Percentiles rank a stretch among this genome's conserved stretches.
These are phyloP conservation scores for Phytophthora sansomeana DNA, from an alignment of 352 stramenopile genomes.

Conservation along the genomic window DNA sequence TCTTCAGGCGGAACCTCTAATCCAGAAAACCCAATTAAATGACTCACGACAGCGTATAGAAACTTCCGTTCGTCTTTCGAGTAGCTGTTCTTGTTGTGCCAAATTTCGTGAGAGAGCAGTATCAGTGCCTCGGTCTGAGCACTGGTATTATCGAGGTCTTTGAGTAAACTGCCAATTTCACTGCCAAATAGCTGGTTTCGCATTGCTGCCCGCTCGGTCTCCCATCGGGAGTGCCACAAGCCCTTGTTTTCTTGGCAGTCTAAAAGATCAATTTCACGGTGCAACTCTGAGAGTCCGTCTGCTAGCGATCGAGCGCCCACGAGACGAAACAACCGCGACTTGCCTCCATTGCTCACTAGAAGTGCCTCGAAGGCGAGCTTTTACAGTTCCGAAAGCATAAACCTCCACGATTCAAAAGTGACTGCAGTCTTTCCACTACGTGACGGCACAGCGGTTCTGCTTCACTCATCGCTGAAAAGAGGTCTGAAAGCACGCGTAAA, in stretches of 20 bases:
- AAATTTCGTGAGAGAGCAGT: slow-evolving; percentile 4
- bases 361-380: background rate
- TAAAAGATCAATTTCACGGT: slow-evolving; percentile 3
- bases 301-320: background rate
- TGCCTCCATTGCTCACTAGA: slow-evolving; percentile 2
- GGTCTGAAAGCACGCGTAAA: background rate
- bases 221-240: slow-evolving; percentile 1
- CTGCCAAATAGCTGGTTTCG: slow-evolving; percentile 4
- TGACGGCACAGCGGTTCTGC: slow-evolving; percentile 4
- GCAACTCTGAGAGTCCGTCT: background rate
- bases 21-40: background rate
- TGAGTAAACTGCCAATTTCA: background rate
- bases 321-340: background rate
- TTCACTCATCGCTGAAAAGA: slow-evolving; percentile 1
- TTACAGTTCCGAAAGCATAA: background rate
- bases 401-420: background rate
- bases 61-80: slow-evolving; percentile 3
- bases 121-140: slow-evolving; percentile 2
- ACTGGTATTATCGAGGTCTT: background rate
- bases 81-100: slow-evolving; percentile 1
- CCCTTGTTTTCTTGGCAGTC: background rate
- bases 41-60: background rate
- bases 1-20: background rate
- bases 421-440: slow-evolving; percentile 1
- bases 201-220: slow-evolving; percentile 1